Conservation (phyloP, 257 asterid genomes). For the Solanum okadae region DNA sequence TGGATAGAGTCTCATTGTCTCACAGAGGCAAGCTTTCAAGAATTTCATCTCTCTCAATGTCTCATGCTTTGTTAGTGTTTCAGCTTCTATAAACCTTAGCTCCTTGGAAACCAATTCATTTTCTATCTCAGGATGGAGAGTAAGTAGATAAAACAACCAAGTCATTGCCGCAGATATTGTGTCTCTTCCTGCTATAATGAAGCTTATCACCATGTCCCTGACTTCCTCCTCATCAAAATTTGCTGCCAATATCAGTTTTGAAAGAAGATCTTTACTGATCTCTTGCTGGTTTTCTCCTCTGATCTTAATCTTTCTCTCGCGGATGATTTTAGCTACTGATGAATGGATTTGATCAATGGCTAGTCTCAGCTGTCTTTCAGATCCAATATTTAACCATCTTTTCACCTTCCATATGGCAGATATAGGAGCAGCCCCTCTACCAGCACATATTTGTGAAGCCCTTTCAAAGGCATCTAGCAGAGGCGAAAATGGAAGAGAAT, state of each 20-base stretch:
- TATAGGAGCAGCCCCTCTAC: slow-evolving; percentile 40
- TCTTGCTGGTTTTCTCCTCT: background rate
- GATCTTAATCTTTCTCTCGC: slow-evolving; percentile 7
- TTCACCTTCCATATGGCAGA: slow-evolving; percentile 39
- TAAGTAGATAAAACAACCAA: slow-evolving; percentile 50
- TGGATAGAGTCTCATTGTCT: slow-evolving; percentile 53
- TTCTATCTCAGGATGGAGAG: slow-evolving; percentile 30
- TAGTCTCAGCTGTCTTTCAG: slow-evolving; percentile 34
- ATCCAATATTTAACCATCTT: slow-evolving; percentile 29
- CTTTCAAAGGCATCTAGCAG: slow-evolving; percentile 41
- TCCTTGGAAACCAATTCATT: slow-evolving; percentile 24
- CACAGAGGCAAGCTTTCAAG: slow-evolving; percentile 52
- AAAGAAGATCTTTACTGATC: slow-evolving; percentile 19
- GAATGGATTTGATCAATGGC: slow-evolving; percentile 33
- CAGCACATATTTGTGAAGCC: slow-evolving; percentile 54
- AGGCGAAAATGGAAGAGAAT: slow-evolving; percentile 13
- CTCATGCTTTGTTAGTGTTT: slow-evolving; percentile 3
- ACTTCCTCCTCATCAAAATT: slow-evolving; percentile 19
- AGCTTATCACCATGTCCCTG: slow-evolving; percentile 50
- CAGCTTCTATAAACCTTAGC: background rate
- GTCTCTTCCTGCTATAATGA: slow-evolving; percentile 65
- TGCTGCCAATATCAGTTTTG: slow-evolving; percentile 27
- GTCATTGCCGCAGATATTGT: slow-evolving; percentile 70
- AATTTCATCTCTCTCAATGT: slow-evolving; percentile 17
- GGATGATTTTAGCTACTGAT: slow-evolving; percentile 20